Conservation (phyloP, 306 rosid species). For the Cucumis melo region DNA sequence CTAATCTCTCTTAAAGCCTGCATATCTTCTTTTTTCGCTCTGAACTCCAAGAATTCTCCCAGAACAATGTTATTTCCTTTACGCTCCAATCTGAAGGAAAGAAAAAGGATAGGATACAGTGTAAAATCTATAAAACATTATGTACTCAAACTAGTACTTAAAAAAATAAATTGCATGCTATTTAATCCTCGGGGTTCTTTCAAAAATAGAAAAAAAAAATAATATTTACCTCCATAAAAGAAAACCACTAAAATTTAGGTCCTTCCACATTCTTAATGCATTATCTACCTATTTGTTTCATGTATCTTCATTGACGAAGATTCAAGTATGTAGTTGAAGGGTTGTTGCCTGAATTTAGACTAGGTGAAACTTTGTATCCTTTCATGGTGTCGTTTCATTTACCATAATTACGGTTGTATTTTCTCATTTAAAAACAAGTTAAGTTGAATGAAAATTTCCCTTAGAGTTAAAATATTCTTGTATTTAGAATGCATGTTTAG, state of each 20-base stretch:
- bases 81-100: constrained; percentile 61
- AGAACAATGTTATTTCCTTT: constrained; percentile 52
- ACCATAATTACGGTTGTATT: too few relatives aligned
- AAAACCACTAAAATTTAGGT: neutral
- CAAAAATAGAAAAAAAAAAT: too few relatives aligned
- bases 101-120: neutral
- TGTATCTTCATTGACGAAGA: neutral
- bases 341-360: neutral
- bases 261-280: neutral
- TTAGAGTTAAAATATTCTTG: too few relatives aligned
- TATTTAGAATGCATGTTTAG: too few relatives aligned
- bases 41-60: constrained; percentile 87
- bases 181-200: neutral
- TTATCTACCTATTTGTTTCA: neutral
- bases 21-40: constrained; percentile 69
- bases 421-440: too few relatives aligned
- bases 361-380: neutral
- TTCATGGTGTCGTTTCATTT: neutral
- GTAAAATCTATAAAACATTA: neutral
- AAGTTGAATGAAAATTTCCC: too few relatives aligned
- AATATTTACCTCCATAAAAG: too few relatives aligned
- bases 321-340: neutral
- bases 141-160: neutral
- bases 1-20: constrained; percentile 44
- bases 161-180: neutral